Conservation (phyloP, 495 filamentous ascomycete species). For the Penicillium turbatum region DNA sequence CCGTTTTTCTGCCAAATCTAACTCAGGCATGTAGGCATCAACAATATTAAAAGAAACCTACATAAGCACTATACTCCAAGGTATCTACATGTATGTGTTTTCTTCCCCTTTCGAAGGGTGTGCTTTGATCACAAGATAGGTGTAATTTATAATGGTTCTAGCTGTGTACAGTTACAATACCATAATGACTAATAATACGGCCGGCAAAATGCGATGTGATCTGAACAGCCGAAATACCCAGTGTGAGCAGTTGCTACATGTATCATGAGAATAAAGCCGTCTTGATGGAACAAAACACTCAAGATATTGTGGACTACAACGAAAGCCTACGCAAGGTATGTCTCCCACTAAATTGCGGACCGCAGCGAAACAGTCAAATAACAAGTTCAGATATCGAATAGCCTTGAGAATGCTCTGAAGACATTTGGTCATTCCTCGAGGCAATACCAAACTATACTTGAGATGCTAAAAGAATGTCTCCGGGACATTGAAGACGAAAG, state of each 20-base stretch:
- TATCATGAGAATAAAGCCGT: background rate
- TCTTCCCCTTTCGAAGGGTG: no score
- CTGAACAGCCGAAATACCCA: background rate
- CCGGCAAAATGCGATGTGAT: background rate
- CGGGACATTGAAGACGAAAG: conserved; percentile 27
- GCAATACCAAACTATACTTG: conserved; percentile 36
- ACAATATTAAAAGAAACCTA: no score
- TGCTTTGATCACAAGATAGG: no score
- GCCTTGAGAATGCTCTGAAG: conserved; percentile 38
- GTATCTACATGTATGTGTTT: no score
- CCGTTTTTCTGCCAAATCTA: no score
- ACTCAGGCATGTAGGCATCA: no score
- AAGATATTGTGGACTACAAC: conserved; percentile 23
- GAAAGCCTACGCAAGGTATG: conserved; percentile 30
- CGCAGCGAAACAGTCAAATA: background rate
- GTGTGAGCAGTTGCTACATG: background rate
- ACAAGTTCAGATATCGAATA: conserved; percentile 35
- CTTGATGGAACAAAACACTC: background rate
- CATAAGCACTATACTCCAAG: no score
- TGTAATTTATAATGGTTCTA: no score
- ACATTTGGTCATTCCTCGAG: conserved; percentile 39
- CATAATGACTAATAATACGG: background rate
- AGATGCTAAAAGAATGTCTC: conserved; percentile 37
- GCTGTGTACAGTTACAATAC: no score
- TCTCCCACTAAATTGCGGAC: background rate